Base-by-base conservation (phyloP, 179 eudicot species). In the Silene vulgaris region DNA sequence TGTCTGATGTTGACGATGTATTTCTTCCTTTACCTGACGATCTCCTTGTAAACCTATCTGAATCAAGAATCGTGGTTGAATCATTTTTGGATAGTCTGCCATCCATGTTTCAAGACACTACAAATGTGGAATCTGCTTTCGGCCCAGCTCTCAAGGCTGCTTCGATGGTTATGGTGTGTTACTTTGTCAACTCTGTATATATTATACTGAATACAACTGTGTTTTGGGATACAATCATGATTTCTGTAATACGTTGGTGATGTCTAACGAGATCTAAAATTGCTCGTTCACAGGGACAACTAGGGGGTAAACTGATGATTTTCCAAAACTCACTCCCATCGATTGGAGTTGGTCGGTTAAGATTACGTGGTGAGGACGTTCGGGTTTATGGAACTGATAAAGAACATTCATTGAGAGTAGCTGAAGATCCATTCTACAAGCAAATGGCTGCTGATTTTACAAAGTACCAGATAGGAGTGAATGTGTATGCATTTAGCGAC, bases 381-480 rank as follows among this genome's bases (percentile, higher is more conserved):
- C 90, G 90, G 78, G 89, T 82, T 69, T 92, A 90, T 83, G 97
- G 99, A 83, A 89, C 97, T 63, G 99, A 95, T 84, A 95, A 95
- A 79, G 99, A 95, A 84, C 89, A 88, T 77, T 72, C 85, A 3
- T 77, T 90, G 64, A 89, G 99, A 84, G 79, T 90, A 69, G 88
- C 99, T 16, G 99, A 95, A 80, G 97, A 95, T 88, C 90, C 97
- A 62, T 95, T 95, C 80, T 95, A 95, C 85, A 95, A 95, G 83
- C 99, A 95, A 83, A 95, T 90, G 95, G 99, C 99, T 78, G 99
- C 99, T 77, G 97, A 95, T 85, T 89, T 89, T 69, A 89, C 97
- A 2, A 95, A 95, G 84, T 89, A 76, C 82, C 99, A 95, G 91
- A 90, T 95, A 80, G 90, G 90, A 60, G 91, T 90, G 35, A 90